phyloP scores from a whole-genome alignment of 2,329 filamentous ascomycete species.

The Pseudogymnoascus sp. region DNA sequence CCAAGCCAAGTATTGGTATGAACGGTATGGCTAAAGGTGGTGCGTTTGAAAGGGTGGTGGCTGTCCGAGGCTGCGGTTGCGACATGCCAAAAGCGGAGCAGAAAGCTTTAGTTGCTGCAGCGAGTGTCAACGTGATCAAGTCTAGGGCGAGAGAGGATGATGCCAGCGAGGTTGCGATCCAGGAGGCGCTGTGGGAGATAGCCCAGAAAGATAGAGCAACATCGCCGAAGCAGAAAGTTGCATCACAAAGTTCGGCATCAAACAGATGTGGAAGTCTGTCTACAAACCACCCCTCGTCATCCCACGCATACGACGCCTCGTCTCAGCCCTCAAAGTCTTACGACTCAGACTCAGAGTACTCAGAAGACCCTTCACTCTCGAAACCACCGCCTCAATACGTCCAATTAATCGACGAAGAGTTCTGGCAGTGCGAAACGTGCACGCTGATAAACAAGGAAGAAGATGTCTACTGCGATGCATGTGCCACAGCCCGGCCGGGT shows the following conservation, averaged over 20 bases:
- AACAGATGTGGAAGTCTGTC: background rate
- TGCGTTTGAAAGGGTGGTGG: conserved; percentile 62
- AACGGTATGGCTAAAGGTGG: conserved; percentile 40
- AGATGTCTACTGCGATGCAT: conserved; percentile 54
- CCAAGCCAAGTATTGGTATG: conserved; percentile 22
- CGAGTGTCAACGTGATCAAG: conserved; percentile 64
- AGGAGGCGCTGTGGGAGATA: conserved; percentile 77
- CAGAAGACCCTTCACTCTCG: background rate
- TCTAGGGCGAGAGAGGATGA: conserved; percentile 83
- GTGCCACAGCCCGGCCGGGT: conserved; percentile 23
- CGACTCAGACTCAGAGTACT: background rate
- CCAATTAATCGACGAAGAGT: conserved; percentile 27
- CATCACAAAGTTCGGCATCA: conserved; percentile 43
- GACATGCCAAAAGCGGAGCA: conserved; percentile 62
- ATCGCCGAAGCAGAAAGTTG: conserved; percentile 30
- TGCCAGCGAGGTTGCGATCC: conserved; percentile 80
- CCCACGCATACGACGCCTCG: background rate
- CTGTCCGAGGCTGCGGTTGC: conserved; percentile 64
- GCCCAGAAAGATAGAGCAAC: conserved; percentile 70
- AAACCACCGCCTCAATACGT: conserved; percentile 26
- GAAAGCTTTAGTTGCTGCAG: conserved; percentile 53
- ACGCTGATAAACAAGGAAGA: conserved; percentile 54
- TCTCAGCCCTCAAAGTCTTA: conserved; percentile 31
- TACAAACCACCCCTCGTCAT: background rate
- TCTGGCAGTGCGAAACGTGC: conserved; percentile 53